phyloP scores from a whole-genome alignment of 2,329 filamentous ascomycete species.

The Colletotrichum sp. region DNA sequence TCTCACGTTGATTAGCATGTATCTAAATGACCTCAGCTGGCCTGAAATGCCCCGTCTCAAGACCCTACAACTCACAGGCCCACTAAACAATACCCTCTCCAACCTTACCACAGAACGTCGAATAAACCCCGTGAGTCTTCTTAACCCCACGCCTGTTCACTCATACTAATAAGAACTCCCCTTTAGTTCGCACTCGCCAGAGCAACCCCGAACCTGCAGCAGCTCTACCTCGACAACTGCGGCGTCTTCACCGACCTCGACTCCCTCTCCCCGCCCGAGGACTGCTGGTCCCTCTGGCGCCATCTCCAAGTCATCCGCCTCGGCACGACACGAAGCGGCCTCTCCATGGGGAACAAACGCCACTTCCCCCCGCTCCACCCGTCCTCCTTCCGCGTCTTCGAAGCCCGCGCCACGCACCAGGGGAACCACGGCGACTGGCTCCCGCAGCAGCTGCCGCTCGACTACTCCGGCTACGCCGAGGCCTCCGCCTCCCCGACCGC shows the following conservation, averaged over 20 bases:
- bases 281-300: slow-evolving; percentile 29
- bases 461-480: slow-evolving; percentile 14
- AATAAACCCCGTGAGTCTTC: slow-evolving; percentile 1
- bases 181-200: slow-evolving; percentile 11
- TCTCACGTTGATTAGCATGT: not conserved
- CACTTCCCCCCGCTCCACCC: slow-evolving; percentile 20
- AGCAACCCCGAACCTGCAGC: slow-evolving; percentile 15
- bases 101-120: slow-evolving; percentile 8
- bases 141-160: too few species aligned
- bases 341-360: slow-evolving; percentile 16
- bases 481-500: not conserved
- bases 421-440: slow-evolving; percentile 34
- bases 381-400: slow-evolving; percentile 28
- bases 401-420: slow-evolving; percentile 29
- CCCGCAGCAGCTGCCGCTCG: slow-evolving; percentile 22
- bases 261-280: slow-evolving; percentile 2
- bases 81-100: not conserved
- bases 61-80: slow-evolving; percentile 12
- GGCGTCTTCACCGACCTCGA: slow-evolving; percentile 16
- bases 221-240: slow-evolving; percentile 16
- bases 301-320: slow-evolving; percentile 33
- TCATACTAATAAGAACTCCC: not conserved
- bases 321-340: slow-evolving; percentile 22
- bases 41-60: slow-evolving; percentile 13
- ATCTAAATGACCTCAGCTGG: slow-evolving; percentile 14